phyloP scores from a whole-genome alignment of 1,284 basidiomycete genomes.

The Hemileia vastatrix region DNA sequence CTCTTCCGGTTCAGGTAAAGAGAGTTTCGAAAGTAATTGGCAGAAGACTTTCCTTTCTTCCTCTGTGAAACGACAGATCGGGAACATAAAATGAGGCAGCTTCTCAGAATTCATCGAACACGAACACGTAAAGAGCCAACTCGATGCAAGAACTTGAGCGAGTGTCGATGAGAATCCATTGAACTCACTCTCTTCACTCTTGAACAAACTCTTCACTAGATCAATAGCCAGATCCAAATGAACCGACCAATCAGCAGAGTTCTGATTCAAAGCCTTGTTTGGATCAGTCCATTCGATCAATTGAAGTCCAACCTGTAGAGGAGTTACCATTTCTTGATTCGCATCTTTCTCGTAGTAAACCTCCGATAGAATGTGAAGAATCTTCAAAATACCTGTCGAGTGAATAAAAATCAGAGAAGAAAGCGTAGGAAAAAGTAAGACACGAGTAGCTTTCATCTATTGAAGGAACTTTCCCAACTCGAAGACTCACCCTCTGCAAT shows the following conservation, averaged over 20 bases:
- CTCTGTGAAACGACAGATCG: too few species aligned
- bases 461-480: too few species aligned
- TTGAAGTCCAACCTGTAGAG: slow-evolving; percentile 69
- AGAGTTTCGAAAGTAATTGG: slow-evolving; percentile 67
- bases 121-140: not conserved
- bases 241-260: slow-evolving; percentile 30
- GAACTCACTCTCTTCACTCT: slow-evolving; percentile 49
- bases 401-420: too few species aligned
- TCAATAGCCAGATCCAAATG: slow-evolving; percentile 72
- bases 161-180: slow-evolving; percentile 34
- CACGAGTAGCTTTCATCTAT: too few species aligned
- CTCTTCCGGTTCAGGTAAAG: slow-evolving; percentile 61
- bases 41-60: slow-evolving; percentile 71
- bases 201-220: slow-evolving; percentile 55
- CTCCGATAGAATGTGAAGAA: slow-evolving; percentile 58
- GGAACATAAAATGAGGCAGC: too few species aligned
- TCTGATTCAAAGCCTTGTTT: slow-evolving; percentile 63
- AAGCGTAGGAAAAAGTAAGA: too few species aligned
- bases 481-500: slow-evolving; percentile 57
- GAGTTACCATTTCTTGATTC: slow-evolving; percentile 66
- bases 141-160: slow-evolving; percentile 32
- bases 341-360: slow-evolving; percentile 64
- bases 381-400: too few species aligned
- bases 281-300: slow-evolving; percentile 92
- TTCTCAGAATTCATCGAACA: too few species aligned